These are phyloP conservation scores for Berberis thunbergii DNA, from an alignment of 164 flowering plant species.

Conservation along the genomic window DNA sequence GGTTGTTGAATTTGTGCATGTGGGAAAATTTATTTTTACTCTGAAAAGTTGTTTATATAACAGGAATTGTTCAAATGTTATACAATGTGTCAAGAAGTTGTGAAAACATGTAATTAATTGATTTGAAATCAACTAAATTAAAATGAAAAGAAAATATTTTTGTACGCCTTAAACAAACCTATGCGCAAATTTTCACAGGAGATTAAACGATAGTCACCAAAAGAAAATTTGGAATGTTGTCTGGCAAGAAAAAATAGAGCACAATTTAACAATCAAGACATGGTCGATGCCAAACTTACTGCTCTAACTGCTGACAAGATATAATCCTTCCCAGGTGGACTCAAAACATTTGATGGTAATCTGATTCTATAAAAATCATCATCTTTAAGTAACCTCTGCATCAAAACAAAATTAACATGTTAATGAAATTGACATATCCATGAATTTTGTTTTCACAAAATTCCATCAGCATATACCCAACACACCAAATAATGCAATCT, in stretches of 20 bases:
- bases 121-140: too few species aligned
- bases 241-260: background rate
- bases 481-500: background rate
- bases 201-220: too few species aligned
- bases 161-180: too few species aligned
- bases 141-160: too few species aligned
- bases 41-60: too few species aligned
- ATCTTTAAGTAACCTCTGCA: conserved; percentile 60
- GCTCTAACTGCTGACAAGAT: conserved; percentile 78
- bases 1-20: too few species aligned
- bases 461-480: background rate
- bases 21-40: too few species aligned
- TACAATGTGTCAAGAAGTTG: too few species aligned
- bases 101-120: too few species aligned
- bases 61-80: too few species aligned
- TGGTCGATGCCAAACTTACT: conserved; percentile 28
- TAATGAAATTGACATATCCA: background rate
- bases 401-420: background rate
- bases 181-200: too few species aligned
- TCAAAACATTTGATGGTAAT: conserved; percentile 73
- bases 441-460: background rate
- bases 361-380: conserved; percentile 87
- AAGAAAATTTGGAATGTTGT: too few species aligned
- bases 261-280: background rate
- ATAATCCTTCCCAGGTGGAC: conserved; percentile 70